A percentile compares a stretch with the other conserved stretches of the same genome.
phyloP scores from a whole-genome alignment of 352 stramenopile genomes.

The Globisporangium lucens region DNA sequence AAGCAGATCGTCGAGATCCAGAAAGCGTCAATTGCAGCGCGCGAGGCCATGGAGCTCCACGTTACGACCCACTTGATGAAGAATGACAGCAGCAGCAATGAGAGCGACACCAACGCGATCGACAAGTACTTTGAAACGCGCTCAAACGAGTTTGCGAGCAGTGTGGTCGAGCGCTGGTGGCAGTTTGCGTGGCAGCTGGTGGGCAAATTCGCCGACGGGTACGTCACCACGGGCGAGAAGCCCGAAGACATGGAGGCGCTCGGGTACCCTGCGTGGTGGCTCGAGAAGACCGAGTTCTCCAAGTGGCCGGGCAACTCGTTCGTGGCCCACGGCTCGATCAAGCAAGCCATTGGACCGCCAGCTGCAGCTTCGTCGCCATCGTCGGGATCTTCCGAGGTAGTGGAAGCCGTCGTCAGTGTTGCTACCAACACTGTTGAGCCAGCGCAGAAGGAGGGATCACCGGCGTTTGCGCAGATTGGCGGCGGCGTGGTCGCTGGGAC shows the following conservation, averaged over 20 bases:
- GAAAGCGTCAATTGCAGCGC: conserved; percentile 26
- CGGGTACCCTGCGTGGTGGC: conserved; percentile 52
- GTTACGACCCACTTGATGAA: conserved; percentile 18
- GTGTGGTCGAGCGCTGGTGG: conserved; percentile 49
- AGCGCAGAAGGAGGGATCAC: neutral
- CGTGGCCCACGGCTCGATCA: conserved; percentile 21
- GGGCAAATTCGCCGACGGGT: conserved; percentile 50
- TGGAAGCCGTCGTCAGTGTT: neutral
- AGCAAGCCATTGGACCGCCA: conserved; percentile 12
- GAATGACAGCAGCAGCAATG: neutral
- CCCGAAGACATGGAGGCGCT: conserved; percentile 36
- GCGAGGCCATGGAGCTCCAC: conserved; percentile 27
- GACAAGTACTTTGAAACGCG: conserved; percentile 26
- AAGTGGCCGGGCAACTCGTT: conserved; percentile 50
- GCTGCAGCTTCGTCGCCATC: conserved; percentile 4
- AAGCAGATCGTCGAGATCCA: conserved; percentile 32
- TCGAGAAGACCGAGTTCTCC: conserved; percentile 33
- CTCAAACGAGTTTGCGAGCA: conserved; percentile 41
- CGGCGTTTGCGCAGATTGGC: conserved; percentile 16
- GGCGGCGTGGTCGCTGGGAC: conserved; percentile 28
- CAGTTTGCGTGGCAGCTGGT: conserved; percentile 50
- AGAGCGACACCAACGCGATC: conserved; percentile 8
- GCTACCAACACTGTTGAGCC: neutral
- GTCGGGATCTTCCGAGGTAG: neutral
- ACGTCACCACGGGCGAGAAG: conserved; percentile 49